These are phyloP conservation scores for Verticillium klebahnii DNA, from an alignment of 2,329 filamentous ascomycete species.

Conservation along the genomic window DNA sequence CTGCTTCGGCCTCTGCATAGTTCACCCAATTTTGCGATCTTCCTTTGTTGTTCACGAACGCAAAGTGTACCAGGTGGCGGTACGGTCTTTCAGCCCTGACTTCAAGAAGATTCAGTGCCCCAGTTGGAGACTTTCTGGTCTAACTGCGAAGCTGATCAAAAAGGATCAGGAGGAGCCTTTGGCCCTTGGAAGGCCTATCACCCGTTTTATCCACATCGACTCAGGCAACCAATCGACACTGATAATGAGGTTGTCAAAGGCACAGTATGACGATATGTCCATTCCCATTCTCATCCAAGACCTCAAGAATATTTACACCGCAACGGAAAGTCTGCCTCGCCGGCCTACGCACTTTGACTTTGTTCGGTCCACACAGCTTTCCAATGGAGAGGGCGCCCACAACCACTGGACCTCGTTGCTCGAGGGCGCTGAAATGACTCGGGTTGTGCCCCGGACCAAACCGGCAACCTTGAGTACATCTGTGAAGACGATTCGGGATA, in stretches of 20 bases:
- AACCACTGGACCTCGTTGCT: conserved; percentile 43
- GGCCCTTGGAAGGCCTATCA: conserved; percentile 38
- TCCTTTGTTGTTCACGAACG: conserved; percentile 44
- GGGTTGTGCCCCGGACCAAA: conserved; percentile 34
- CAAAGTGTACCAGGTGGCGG: conserved; percentile 42
- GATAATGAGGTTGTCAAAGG: conserved; percentile 41
- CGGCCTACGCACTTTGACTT: conserved; percentile 45
- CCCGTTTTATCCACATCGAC: conserved; percentile 47
- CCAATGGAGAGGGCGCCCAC: conserved; percentile 30
- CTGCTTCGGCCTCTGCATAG: conserved; percentile 35
- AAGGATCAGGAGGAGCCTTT: conserved; percentile 35
- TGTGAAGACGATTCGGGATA: conserved; percentile 33
- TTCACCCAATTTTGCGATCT: conserved; percentile 50
- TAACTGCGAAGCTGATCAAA: conserved; percentile 35
- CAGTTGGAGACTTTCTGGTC: conserved; percentile 30
- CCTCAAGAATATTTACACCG: conserved; percentile 40
- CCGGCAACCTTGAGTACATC: conserved; percentile 33
- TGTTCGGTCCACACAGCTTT: conserved; percentile 32
- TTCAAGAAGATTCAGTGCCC: conserved; percentile 39
- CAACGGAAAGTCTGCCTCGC: conserved; percentile 22
- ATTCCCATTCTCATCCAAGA: conserved; percentile 43
- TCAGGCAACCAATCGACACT: conserved; percentile 41
- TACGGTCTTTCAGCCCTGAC: conserved; percentile 35
- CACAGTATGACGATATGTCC: conserved; percentile 45
- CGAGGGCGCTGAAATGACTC: conserved; percentile 41